Evolutionary conservation across 225 moss, liverwort and hornwort genomes (phyloP).

Genomic region (Marchantia polymorpha): DNA sequence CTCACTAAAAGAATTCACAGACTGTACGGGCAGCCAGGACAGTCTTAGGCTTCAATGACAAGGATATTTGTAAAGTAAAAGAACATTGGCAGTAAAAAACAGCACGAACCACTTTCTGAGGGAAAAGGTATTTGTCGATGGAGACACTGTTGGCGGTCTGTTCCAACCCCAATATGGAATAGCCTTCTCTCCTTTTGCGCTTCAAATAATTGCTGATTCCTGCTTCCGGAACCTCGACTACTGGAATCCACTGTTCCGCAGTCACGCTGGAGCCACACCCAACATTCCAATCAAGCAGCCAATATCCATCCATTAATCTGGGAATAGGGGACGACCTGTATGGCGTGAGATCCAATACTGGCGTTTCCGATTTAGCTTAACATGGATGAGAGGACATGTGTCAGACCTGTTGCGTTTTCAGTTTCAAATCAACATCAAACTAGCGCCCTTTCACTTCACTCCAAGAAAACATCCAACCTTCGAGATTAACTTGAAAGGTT

Average conservation of each 20-base stretch:
- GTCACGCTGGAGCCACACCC: slow-evolving; percentile 43
- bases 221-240: slow-evolving; percentile 56
- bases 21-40: background rate
- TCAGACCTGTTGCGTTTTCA: background rate
- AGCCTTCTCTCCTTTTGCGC: slow-evolving; percentile 58
- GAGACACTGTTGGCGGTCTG: slow-evolving; percentile 54
- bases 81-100: background rate
- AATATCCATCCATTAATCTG: background rate
- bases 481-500: background rate
- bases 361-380: background rate
- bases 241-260: slow-evolving; percentile 54
- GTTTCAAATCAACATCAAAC: background rate
- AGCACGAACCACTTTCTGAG: slow-evolving; percentile 54
- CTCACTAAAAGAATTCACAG: background rate
- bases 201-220: slow-evolving; percentile 51
- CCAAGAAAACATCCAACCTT: too few relatives aligned
- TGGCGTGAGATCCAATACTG: background rate
- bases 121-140: slow-evolving; percentile 54
- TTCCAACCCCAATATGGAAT: slow-evolving; percentile 60
- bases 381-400: background rate
- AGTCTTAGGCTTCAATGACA: background rate
- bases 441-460: background rate
- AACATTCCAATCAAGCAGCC: background rate
- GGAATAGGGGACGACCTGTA: background rate
- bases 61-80: background rate